phyloP scores from a whole-genome alignment of 2,329 filamentous ascomycete genomes.

The Phyllosticta capitalensis region DNA sequence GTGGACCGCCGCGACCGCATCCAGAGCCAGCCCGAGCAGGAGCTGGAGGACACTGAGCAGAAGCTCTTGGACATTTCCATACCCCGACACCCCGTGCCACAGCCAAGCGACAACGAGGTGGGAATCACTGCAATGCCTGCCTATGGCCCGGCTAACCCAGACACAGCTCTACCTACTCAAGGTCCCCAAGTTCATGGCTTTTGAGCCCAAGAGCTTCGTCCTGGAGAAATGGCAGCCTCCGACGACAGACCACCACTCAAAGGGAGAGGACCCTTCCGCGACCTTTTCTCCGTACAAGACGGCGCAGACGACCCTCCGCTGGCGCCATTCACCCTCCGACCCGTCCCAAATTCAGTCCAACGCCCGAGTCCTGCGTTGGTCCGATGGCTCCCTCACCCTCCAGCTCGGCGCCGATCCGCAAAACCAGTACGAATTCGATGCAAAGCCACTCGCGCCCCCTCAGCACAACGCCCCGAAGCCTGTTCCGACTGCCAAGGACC shows the following conservation, averaged over 20 bases:
- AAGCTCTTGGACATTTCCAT: conserved; percentile 50
- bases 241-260: conserved; percentile 47
- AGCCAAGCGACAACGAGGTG: conserved; percentile 62
- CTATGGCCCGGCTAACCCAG: conserved; percentile 13
- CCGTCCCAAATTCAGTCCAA: conserved; percentile 64
- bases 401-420: conserved; percentile 58
- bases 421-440: conserved; percentile 65
- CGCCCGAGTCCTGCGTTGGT: conserved; percentile 66
- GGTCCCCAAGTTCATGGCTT: conserved; percentile 61
- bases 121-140: conserved; percentile 7
- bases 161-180: conserved; percentile 58
- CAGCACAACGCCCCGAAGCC: conserved; percentile 40
- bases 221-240: conserved; percentile 56
- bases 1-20: conserved; percentile 55
- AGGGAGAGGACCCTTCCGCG: conserved; percentile 31
- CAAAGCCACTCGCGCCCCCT: conserved; percentile 58
- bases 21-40: conserved; percentile 37
- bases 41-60: conserved; percentile 24
- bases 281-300: conserved; percentile 53
- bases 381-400: conserved; percentile 66
- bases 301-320: conserved; percentile 59
- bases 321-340: conserved; percentile 56
- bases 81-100: conserved; percentile 60
- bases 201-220: conserved; percentile 59
- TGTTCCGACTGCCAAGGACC: conserved; percentile 32